Percentiles rank a stretch among this genome's conserved stretches.
Evolutionary conservation across 352 stramenopile species (phyloP).

Genomic region (Phytophthora sp.): DNA sequence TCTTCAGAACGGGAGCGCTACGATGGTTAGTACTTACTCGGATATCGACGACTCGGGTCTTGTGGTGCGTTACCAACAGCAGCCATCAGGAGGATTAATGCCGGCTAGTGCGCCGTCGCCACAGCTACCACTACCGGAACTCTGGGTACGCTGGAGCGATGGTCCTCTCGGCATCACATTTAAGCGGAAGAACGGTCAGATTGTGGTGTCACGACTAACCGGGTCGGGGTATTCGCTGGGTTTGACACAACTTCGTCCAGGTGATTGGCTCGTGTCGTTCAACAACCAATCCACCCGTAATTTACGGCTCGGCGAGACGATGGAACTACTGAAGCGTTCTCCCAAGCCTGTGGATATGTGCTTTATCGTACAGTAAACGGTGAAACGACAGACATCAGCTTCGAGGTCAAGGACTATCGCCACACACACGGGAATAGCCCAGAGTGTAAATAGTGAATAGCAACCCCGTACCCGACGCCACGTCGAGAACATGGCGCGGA

Average conservation of each 20-base stretch:
- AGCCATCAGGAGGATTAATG: slow-evolving; percentile 11
- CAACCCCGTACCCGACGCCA: slow-evolving; percentile 6
- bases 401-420: slow-evolving; percentile 2
- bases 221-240: slow-evolving; percentile 70
- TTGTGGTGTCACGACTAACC: slow-evolving; percentile 79
- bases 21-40: slow-evolving; percentile 66
- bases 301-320: slow-evolving; percentile 74
- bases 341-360: slow-evolving; percentile 83
- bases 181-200: slow-evolving; percentile 77
- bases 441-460: slow-evolving; percentile 41
- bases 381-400: too few relatives aligned
- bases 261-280: slow-evolving; percentile 83
- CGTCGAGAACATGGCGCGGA: slow-evolving; percentile 5
- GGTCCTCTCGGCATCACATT: slow-evolving; percentile 83
- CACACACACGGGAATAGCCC: slow-evolving; percentile 29
- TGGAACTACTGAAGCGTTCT: slow-evolving; percentile 79
- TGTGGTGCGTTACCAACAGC: slow-evolving; percentile 46
- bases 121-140: slow-evolving; percentile 54
- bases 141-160: slow-evolving; percentile 78
- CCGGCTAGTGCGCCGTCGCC: slow-evolving; percentile 6
- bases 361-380: slow-evolving; percentile 74
- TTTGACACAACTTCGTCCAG: slow-evolving; percentile 65
- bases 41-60: slow-evolving; percentile 73
- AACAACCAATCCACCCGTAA: slow-evolving; percentile 66
- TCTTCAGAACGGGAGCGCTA: slow-evolving; percentile 32